Evolutionary conservation across 495 filamentous ascomycete genomes (phyloP).

Genomic region (Penicillium paxilli): DNA sequence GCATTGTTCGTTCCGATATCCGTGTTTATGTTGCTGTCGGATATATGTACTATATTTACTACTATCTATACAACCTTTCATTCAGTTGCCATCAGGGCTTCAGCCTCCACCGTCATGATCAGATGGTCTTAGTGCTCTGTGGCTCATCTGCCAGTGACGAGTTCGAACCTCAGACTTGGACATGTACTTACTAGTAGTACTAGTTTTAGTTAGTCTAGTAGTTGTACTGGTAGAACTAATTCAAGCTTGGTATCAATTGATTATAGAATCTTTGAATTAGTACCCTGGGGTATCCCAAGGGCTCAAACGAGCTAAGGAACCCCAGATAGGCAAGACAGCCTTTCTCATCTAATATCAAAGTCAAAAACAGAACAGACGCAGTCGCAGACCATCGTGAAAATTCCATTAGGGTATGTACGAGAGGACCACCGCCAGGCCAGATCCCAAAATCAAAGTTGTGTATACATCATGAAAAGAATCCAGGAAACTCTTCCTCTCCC

Average conservation of each 20-base stretch:
- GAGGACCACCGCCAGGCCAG: constrained; percentile 5
- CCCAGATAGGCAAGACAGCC: too few relatives aligned
- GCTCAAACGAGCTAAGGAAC: too few relatives aligned
- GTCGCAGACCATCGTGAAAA: neutral
- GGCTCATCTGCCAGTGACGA: too few relatives aligned
- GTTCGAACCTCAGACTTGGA: too few relatives aligned
- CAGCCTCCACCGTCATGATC: neutral
- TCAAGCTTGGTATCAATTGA: too few relatives aligned
- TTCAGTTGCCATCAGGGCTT: neutral
- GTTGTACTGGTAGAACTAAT: too few relatives aligned
- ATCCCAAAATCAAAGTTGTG: constrained; percentile 13
- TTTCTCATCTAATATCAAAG: too few relatives aligned
- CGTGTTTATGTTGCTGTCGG: constrained; percentile 17
- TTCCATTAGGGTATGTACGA: constrained; percentile 16
- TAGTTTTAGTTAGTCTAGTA: too few relatives aligned
- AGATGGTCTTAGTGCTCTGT: neutral
- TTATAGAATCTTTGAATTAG: too few relatives aligned
- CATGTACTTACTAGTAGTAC: too few relatives aligned
- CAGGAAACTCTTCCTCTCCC: neutral
- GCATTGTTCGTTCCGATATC: constrained; percentile 12
- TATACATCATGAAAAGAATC: constrained; percentile 14
- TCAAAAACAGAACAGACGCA: neutral
- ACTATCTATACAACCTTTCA: constrained; percentile 17
- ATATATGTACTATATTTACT: constrained; percentile 27
- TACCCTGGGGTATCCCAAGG: too few relatives aligned